These are phyloP conservation scores for Penicillium pancosmium DNA, from an alignment of 495 filamentous ascomycete species.

Conservation along the genomic window DNA sequence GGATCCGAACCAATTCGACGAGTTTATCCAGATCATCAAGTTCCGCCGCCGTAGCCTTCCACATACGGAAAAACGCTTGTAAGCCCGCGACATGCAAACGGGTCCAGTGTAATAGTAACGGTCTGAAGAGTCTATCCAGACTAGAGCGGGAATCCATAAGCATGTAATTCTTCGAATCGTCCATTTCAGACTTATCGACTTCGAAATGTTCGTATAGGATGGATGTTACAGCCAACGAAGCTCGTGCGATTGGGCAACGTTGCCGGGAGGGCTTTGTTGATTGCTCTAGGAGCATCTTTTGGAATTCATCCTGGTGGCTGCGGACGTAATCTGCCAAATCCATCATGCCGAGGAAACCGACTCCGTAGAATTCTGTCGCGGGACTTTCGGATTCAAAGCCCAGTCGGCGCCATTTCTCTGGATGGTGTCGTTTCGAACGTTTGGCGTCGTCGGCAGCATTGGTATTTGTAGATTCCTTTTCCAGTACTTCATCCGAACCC, in stretches of 20 bases:
- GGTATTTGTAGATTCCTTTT: conserved; percentile 24
- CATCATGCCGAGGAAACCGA: conserved; percentile 96
- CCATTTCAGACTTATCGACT: conserved; percentile 81
- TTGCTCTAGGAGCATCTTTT: conserved; percentile 90
- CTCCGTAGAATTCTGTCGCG: conserved; percentile 77
- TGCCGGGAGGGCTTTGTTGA: conserved; percentile 69
- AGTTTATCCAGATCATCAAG: conserved; percentile 89
- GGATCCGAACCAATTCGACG: conserved; percentile 82
- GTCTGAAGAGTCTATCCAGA: conserved; percentile 85
- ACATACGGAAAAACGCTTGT: conserved; percentile 89
- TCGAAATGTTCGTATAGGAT: conserved; percentile 96
- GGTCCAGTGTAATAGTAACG: conserved; percentile 91
- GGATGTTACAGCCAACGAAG: conserved; percentile 83
- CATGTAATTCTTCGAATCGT: conserved; percentile 77
- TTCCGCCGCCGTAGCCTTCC: conserved; percentile 85
- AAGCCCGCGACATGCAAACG: conserved; percentile 87
- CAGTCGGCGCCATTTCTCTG: conserved; percentile 91
- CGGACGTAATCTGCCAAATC: conserved; percentile 91
- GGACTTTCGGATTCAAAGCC: conserved; percentile 93
- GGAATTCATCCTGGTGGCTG: conserved; percentile 88
- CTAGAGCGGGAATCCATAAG: conserved; percentile 75
- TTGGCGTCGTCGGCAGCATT: conserved; percentile 48
- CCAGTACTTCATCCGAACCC: not conserved
- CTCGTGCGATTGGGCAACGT: conserved; percentile 85
- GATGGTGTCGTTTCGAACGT: conserved; percentile 67